Evolutionary conservation across 2,329 filamentous ascomycete genomes (phyloP), one percentile per base, ranked within the genome.

Genomic region (Diplodia seriata): DNA sequence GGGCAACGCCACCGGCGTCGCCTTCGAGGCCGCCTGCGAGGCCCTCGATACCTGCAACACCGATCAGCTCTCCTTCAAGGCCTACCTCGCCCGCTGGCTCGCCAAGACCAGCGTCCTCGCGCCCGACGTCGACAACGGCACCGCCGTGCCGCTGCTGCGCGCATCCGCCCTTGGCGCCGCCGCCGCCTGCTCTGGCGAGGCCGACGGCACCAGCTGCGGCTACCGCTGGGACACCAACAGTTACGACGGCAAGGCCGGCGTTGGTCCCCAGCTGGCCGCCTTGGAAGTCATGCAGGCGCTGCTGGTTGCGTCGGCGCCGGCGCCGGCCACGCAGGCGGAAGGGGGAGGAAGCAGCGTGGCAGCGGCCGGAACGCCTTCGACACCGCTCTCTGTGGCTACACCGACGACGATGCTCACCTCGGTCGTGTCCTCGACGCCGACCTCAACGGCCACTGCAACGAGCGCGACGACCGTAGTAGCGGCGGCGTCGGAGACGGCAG

Each of bases 211-310:
- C 5, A 81, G 79, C 1, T 85, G 83, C 70, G 82, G 83, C 26
- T 79, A 81, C 3, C 75, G 76, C 43, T 85, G 83, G 83, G 77
- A 76, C 5, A 75, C 75, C 11, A 77, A 75, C 23, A 72, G 59
- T 1, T 83, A 82, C 70, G 85, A 87, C 72, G 80, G 82, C 23
- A 80, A 76, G n/a, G 26, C 57, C 9, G 86, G 86, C 54, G 85
- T 87, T 11, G 86, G 86, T 14, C 84, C 89, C 75, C 84, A 87
- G 76, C 87, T 89, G 85, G 82, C 82, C 68, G 86, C 84, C 3
- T 76, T 89, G 38, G 85, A 86, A 69, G 81, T 85, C 61, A 78
- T 88, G 59, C 80, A 85, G 77, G 76, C 50, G 78, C 81, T 18
- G 77, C 67, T 68, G 23, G n/a, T 65, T 12, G 26, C n/a, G 40